Evolutionary conservation across 2,329 filamentous ascomycete species (phyloP).

Genomic region (Colletotrichum neosansevieriae): DNA sequence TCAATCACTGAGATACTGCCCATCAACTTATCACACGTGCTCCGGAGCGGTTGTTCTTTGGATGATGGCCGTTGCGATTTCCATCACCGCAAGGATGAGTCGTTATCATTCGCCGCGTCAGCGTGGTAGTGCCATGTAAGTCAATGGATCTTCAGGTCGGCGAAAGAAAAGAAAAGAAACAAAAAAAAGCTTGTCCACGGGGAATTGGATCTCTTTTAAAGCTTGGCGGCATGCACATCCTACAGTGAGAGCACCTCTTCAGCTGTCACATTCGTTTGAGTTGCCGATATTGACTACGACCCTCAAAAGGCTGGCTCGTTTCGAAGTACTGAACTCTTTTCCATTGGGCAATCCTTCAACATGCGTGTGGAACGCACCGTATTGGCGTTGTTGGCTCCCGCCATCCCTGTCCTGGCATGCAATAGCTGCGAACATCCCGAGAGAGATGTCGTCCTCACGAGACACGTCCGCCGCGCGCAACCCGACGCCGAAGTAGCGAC

Average conservation of each 20-base stretch:
- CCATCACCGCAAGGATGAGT: not conserved
- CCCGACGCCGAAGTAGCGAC: constrained; percentile 57
- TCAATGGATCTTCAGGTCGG: not conserved
- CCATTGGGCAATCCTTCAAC: not conserved
- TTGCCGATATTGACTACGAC: no score
- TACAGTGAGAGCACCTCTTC: not conserved
- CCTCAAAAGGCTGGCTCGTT: no score
- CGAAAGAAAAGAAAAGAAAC: not conserved
- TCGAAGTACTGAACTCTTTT: no score
- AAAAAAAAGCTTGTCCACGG: constrained; percentile 20
- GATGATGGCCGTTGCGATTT: constrained; percentile 6
- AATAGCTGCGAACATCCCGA: constrained; percentile 34
- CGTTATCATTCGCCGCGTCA: constrained; percentile 21
- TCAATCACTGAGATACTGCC: not conserved
- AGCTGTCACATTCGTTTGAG: not conserved
- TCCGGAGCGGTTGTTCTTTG: not conserved
- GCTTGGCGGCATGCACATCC: constrained; percentile 23
- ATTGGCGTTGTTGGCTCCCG: constrained; percentile 8
- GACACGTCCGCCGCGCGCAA: constrained; percentile 62
- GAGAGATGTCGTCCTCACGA: constrained; percentile 27
- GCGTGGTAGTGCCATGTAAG: not conserved
- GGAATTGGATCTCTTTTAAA: constrained; percentile 9
- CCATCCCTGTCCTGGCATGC: constrained; percentile 5
- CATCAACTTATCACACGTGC: constrained; percentile 19
- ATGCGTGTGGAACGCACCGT: constrained; percentile 18